Evolutionary conservation across 176 grass and related monocot genomes (phyloP).

Genomic region (Themeda triandra): DNA sequence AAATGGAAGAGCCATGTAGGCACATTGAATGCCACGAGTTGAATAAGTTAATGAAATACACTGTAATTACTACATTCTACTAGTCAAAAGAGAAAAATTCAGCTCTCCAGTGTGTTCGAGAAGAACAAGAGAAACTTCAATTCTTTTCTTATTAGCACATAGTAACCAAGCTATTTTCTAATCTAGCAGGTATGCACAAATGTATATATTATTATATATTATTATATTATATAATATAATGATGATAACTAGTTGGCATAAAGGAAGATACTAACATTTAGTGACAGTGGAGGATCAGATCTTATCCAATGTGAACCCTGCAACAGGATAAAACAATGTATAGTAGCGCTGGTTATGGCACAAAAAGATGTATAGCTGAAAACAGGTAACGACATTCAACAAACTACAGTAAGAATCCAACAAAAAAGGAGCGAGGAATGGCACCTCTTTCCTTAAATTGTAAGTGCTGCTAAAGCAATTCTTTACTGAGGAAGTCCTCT

Average conservation of each 20-base stretch:
- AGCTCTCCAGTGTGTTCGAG: neutral
- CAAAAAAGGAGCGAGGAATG: neutral
- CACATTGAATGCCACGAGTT: neutral
- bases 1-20: neutral
- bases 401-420: constrained; percentile 3
- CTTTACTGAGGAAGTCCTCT: constrained; percentile 38
- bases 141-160: neutral
- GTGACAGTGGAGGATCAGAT: constrained; percentile 26
- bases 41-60: neutral
- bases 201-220: neutral
- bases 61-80: neutral
- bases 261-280: constrained; percentile 47
- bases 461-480: constrained; percentile 34
- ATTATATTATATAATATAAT: no score
- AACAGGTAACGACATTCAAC: neutral
- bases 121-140: neutral
- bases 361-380: neutral
- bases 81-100: neutral
- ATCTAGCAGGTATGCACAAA: neutral
- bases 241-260: neutral
- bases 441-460: constrained; percentile 52
- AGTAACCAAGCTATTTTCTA: neutral
- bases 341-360: neutral
- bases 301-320: constrained; percentile 56
- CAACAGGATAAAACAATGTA: constrained; percentile 8